These are phyloP conservation scores for Quercus lobata DNA, from an alignment of 331 rosid genomes.

Conservation along the genomic window DNA sequence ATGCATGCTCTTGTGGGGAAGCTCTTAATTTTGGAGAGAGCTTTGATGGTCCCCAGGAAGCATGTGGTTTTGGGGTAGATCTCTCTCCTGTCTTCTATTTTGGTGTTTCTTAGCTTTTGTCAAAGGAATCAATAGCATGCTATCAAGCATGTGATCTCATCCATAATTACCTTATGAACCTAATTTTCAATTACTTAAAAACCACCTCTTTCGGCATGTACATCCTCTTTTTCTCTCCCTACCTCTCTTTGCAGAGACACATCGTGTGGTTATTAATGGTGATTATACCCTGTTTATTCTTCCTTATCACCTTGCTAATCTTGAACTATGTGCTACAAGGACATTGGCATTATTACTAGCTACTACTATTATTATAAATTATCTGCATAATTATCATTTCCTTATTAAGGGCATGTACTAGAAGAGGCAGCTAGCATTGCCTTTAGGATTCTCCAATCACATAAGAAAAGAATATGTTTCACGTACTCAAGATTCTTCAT, in stretches of 20 bases:
- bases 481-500: constrained; percentile 25
- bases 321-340: constrained; percentile 32
- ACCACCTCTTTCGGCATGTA: neutral
- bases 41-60: constrained; percentile 71
- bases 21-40: constrained; percentile 29
- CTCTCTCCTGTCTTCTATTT: constrained; percentile 38
- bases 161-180: constrained; percentile 33
- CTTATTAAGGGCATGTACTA: neutral
- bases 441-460: constrained; percentile 55
- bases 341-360: constrained; percentile 18
- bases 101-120: constrained; percentile 37
- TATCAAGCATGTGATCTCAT: constrained; percentile 63
- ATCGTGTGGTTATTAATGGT: constrained; percentile 24
- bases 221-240: neutral
- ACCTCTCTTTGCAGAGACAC: constrained; percentile 4
- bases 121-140: constrained; percentile 75
- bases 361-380: neutral
- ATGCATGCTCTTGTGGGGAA: constrained; percentile 47
- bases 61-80: constrained; percentile 64
- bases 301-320: constrained; percentile 36
- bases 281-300: constrained; percentile 40
- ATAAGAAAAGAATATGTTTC: constrained; percentile 44
- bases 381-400: constrained; percentile 20
- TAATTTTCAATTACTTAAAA: constrained; percentile 21
- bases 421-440: constrained; percentile 17